Base-by-base conservation (phyloP, 164 flowering plant species). In the Houttuynia cordata region DNA sequence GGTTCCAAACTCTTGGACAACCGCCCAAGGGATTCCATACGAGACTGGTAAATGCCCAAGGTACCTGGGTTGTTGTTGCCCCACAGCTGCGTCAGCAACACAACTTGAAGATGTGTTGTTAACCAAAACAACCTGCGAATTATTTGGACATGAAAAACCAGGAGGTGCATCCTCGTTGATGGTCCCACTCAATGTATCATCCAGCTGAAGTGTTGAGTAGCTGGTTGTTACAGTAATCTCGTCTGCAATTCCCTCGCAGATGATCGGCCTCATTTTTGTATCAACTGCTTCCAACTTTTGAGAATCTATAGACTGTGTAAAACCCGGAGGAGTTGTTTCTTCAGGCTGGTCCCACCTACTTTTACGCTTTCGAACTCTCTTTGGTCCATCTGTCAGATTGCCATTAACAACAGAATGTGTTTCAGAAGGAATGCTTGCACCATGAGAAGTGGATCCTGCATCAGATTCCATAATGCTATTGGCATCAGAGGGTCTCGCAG, bases 291-390 rank as follows among this genome's bases (percentile, higher is more conserved):
- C 37, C 37, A 30, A 2, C 6, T 30, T 30, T 52, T 64, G 80
- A 20, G 74, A 75, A 51, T 73, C 67, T 45, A 59, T 19, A 22
- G 49, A 47, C 45, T 59, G 66, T 55, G 51, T 52, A 66, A 65
- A 55, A 23, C 50, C 58, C 64, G 64, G 60, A 7, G 47, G 54
- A 19, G 62, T 68, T 19, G 57, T 65, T 56, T 75, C 77, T 9
- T 68, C 68, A 14, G 86, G 87, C 58, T 78, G 83, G 71, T 91
- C 97, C 97, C 97, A 91, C 69, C 97, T 79, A 66, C 92, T 91
- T 75, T 88, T 91, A 34, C 96, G 88, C 70, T 88, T 91, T 50
- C 88, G 90, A 8, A 21, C 41, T 51, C 49, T 59, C 60, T 39
- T 77, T 65, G 75, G 55, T 24, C 70, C 80, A 67, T 59, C 70